phyloP scores from a whole-genome alignment of 495 filamentous ascomycete genomes.

The Aspergillus bertholletiae region DNA sequence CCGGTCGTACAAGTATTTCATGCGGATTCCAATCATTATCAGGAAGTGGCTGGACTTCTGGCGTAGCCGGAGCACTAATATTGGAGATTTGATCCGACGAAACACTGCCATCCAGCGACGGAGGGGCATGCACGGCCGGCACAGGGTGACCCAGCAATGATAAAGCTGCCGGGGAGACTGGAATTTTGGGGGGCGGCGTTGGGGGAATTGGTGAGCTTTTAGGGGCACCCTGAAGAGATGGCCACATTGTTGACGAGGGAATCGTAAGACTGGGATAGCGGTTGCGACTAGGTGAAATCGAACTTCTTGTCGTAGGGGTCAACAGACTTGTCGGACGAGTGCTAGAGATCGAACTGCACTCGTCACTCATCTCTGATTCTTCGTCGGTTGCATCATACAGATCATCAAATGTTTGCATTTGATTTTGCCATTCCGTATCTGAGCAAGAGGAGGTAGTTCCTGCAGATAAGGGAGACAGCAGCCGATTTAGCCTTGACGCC shows the following conservation, averaged over 20 bases:
- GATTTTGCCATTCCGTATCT: constrained; percentile 43
- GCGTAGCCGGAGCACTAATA: constrained; percentile 77
- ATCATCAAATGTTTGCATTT: constrained; percentile 66
- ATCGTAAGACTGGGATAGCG: constrained; percentile 70
- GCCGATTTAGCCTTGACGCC: constrained; percentile 26
- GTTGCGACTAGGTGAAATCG: constrained; percentile 41
- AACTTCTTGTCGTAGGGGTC: constrained; percentile 37
- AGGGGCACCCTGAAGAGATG: constrained; percentile 47
- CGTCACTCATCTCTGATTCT: constrained; percentile 55
- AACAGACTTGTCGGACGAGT: constrained; percentile 38
- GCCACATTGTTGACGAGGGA: constrained; percentile 59
- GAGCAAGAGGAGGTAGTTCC: constrained; percentile 40
- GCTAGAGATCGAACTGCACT: constrained; percentile 40
- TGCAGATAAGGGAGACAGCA: constrained; percentile 36
- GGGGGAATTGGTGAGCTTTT: constrained; percentile 69
- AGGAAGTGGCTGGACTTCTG: constrained; percentile 59
- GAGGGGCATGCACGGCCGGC: constrained; percentile 72
- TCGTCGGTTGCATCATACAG: constrained; percentile 79
- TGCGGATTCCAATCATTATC: constrained; percentile 41
- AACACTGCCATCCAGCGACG: constrained; percentile 84
- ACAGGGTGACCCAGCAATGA: constrained; percentile 63
- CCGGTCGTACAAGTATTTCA: constrained; percentile 33
- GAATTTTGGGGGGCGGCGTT: constrained; percentile 71
- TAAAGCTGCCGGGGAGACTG: constrained; percentile 71
- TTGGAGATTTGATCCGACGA: constrained; percentile 79